Evolutionary conservation across 108 stramenopile genomes (phyloP), one percentile per base, ranked within the genome.

Genomic region (Nannochloropsis salina): DNA sequence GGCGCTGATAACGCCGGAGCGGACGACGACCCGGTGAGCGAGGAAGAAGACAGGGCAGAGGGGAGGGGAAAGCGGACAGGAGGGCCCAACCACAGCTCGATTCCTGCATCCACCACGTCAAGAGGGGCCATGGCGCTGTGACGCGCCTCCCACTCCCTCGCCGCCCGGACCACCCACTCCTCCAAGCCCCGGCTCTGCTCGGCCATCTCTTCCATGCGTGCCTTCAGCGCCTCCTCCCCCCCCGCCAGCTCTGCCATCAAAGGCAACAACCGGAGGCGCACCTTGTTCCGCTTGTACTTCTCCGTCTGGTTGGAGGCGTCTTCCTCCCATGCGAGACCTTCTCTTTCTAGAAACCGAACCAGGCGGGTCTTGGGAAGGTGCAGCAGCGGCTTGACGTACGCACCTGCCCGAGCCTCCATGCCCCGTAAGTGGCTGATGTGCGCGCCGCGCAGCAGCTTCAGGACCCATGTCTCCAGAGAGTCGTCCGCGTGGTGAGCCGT

Each of bases 401-500:
- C 0, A 2, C 61, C 61, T n/a, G 61, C 61, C 20, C 61, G 61
- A n/a, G 61, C 2, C 3, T 15, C 61, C 81, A 81, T 81, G 20
- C 81, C 87, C 80, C 86, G 85, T 41, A 89, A 31, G 83, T 89
- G 86, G 44, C 83, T 86, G 85, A 91, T 1, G 45, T 91, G 90
- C 47, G 80, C 86, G 18, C 90, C 90, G 6, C 90, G 84, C 22
- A 90, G 42, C 2, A 88, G 80, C 85, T 89, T 89, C 89, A 91
- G 44, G 41, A 90, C 44, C 79, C 87, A 42, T 42, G 90, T 90
- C 81, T 91, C 90, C 20, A 51, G 44, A 41, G 90, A 86, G 86
- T 91, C 90, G 47, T 87, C 90, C 43, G 15, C 20, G 47, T 91
- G 89, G 80, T 91, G 90, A 9, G 88, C 90, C 18, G 86, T 87